Evolutionary conservation across 2,329 filamentous ascomycete species (phyloP), one percentile per base, ranked within the genome.

Genomic region (Neofusicoccum laricinum): DNA sequence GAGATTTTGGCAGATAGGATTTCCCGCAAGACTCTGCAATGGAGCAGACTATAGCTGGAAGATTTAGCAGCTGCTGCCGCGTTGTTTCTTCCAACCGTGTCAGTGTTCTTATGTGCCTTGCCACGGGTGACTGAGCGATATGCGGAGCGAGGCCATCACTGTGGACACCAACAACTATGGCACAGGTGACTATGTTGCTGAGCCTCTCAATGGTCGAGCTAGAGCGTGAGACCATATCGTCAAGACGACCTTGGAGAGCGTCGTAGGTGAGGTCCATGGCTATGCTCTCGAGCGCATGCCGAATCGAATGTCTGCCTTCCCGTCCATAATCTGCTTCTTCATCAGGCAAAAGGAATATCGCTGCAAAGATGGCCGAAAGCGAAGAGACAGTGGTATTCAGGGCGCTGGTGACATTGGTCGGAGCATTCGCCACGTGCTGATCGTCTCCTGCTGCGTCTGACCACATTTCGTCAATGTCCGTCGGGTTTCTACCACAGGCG

Each of bases 401-500:
- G 7, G 75, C 76, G 3, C 72, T 76, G 40, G 72, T 69, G 11
- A 77, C 62, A 12, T n/a, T 72, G 67, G 10, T 19, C 73, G 74
- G 15, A 46, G 76, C 66, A 14, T 72, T 70, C 12, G 67, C 65
- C 64, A 70, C 68, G 4, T 70, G 63, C 11, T 73, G 73, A 70
- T 71, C 21, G 68, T 69, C 45, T 69, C 68, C 14, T 68, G 68
- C 50, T 45, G 12, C 8, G 8, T 41, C 36, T 17, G 30, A 17
- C 10, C 4, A 25, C 5, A 15, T 11, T 38, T 70, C 69, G 1
- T 71, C 50, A 19, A 69, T 69, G 48, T 71, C 68, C 61, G 73
- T 67, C 3, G 72, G 69, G 7, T 75, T 65, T 2, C 73, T 74
- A 34, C 72, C 70, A 30, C 74, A 64, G 11, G 36, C 72, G 61